Base-by-base conservation (phyloP, 1,139 yeast genomes). In the Candida sojae region DNA sequence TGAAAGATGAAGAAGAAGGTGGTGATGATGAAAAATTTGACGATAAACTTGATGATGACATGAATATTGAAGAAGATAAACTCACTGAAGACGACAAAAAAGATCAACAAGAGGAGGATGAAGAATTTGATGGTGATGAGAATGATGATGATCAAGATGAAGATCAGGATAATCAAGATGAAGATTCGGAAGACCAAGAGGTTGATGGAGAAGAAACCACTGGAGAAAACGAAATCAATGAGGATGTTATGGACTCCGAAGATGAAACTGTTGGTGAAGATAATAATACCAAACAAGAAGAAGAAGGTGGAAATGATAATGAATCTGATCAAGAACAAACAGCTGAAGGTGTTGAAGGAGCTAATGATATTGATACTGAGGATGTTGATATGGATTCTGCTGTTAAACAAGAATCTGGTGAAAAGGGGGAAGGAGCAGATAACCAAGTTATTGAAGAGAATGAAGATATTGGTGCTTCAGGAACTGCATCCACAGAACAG, bases 381-480 rank as follows among this genome's bases (percentile, higher is more conserved):
- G 77, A 79, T 31, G 70, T 77, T 42, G 85, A 84, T 50, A 75
- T 72, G 47, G 88, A 85, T 33, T 78, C 88, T 12, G 84, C 93
- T 10, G 86, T 85, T 11, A 83, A 86, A 57, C 91, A 88, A 59
- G 80, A 84, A 48, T 70, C 84, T 12, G 95, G 96, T 41, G 77
- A 81, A 33, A 79, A 81, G 57, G 88, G 92, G 1, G 85, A 85
- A 53, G 97, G 96, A 46, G 84, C 90, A 8, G 92, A 88, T 54
- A 79, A 85, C 25, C 84, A 81, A 55, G 84, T 80, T 28, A 64
- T 75, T 11, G 84, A 84, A 45, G 93, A 87, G 56, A 83, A 86
- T 53, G 81, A 84, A 32, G 86, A 86, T 57, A 65, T 84, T 44
- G 92, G 95, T 31, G 84, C 85, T 33, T 70, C 83, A 30, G 92